Base-by-base conservation (phyloP, 306 rosid genomes). In the Glycine latifolia region DNA sequence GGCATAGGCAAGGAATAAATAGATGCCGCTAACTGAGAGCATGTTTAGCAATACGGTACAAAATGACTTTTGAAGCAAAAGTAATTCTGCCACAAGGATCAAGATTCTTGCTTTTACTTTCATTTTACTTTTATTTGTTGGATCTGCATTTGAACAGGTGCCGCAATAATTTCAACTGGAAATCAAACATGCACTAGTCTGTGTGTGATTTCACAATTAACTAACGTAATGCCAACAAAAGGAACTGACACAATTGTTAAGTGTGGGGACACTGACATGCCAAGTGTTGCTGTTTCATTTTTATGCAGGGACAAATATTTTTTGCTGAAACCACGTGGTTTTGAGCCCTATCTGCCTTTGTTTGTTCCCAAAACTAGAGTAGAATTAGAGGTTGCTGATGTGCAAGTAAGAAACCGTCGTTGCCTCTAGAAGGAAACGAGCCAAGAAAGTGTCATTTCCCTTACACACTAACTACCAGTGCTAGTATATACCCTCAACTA, bases 211-310 rank as follows among this genome's bases (percentile, higher is more conserved):
- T 43, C 47, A 2, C 9, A 43, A 43, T 43, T 43, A 43, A 43
- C 9, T 8, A 43, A 7, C 9, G 47, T 43, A 43, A 7, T 43
- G 47, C 47, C 47, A 1, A 26, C 31, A 2, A 26, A 26, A 26
- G 31, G 31, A 26, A 26, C 31, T 26, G 31, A 26, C 31, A 43
- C 9, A 43, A 43, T 43, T 43, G 31, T 26, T 26, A 87, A 83
- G 86, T 85, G 92, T 90, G 94, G 91, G 97, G 92, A 78, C 88
- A 82, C 46, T 7, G 55, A 87, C 82, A 67, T 70, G 90, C 91
- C 92, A 86, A 78, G 91, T 26, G 87, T 73, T 48, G 62, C n/a
- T 70, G 81, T 82, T 83, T 84, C 66, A 6, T 17, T 65, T 71
- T 46, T 80, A 60, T 67, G 82, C 69, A 61, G 53, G 49, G 68